Base-by-base conservation (phyloP, 1,139 yeast genomes). In the Nadsonia starkeyi-henricii region DNA sequence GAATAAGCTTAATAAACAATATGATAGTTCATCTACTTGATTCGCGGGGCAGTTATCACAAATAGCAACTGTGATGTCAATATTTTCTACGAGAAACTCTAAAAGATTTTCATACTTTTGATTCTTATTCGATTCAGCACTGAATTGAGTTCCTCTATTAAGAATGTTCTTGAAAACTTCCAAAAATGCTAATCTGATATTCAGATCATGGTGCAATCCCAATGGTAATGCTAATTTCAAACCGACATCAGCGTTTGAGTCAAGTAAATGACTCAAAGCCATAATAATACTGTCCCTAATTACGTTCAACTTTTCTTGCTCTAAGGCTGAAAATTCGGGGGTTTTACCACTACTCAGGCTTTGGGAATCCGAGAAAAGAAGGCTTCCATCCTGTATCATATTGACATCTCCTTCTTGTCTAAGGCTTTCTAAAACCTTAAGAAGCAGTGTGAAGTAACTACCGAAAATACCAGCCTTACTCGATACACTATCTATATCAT, bases 221-320 rank as follows among this genome's bases (percentile, higher is more conserved):
- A 85, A 70, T 0, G 93, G 88, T 17, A 86, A 65, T 1, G 89
- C 88, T 62, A 78, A 78, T 49, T 78, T 79, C 60, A 85, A 70
- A 9, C 95, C 95, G 46, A 84, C 79, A 53, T 82, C 88, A 2
- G 82, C 78, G 58, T 86, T 88, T 12, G 84, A 74, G 56, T 76
- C 80, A 47, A 86, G 68, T 43, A 86, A 63, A 55, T 82, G 82
- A 1, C 89, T 78, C 45, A 85, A 70, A 41, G 85, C 77, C 41
- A 71, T 69, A 48, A 85, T 76, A n/a, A 83, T 78, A 60, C 81
- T 78, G 23, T 81, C 85, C 26, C 79, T 74, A 30, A 84, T 71
- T 13, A 68, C 63, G 33, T 74, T 70, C 26, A 78, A 67, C 57
- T 82, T 81, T 57, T 81, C 58, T 5, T 49, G 51, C 20, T 33